These are phyloP conservation scores for Papiliotrema fonsecae DNA, from an alignment of 1,284 basidiomycete species.

Conservation along the genomic window DNA sequence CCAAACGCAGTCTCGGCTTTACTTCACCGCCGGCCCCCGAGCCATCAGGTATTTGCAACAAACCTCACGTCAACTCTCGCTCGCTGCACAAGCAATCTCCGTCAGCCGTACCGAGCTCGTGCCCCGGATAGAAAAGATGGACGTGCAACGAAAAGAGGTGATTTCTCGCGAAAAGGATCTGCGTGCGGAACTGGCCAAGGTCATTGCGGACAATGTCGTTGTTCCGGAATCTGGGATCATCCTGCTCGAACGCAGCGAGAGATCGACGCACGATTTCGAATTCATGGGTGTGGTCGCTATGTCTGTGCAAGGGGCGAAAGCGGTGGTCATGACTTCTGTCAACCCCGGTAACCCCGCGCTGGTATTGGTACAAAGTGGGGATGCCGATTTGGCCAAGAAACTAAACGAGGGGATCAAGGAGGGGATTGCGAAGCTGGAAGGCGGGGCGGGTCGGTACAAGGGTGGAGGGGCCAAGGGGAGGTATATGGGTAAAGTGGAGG, in stretches of 20 bases:
- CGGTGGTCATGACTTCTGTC: conserved; percentile 48
- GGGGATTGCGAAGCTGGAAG: conserved; percentile 19
- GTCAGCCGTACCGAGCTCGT: conserved; percentile 57
- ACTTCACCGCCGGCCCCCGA: conserved; percentile 74
- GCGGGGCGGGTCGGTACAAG: conserved; percentile 35
- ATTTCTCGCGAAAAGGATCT: conserved; percentile 62
- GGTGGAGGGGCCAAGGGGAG: conserved; percentile 48
- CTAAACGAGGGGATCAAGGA: conserved; percentile 24
- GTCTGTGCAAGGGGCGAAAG: conserved; percentile 58
- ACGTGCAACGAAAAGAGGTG: conserved; percentile 61
- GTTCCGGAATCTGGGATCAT: conserved; percentile 24
- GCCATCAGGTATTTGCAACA: conserved; percentile 59
- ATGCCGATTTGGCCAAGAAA: conserved; percentile 53
- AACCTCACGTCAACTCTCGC: conserved; percentile 56
- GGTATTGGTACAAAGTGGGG: conserved; percentile 59
- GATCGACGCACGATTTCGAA: conserved; percentile 42
- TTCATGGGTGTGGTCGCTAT: conserved; percentile 28
- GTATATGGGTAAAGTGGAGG: conserved; percentile 47
- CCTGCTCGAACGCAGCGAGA: conserved; percentile 12
- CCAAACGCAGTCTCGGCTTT: conserved; percentile 64
- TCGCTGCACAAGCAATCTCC: conserved; percentile 57
- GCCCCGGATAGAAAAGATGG: conserved; percentile 49
- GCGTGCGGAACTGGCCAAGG: conserved; percentile 62
- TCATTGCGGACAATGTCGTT: conserved; percentile 54
- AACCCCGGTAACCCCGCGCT: conserved; percentile 43